Percentiles rank a stretch among this genome's conserved stretches.
phyloP scores from a whole-genome alignment of 2,329 filamentous ascomycete species.

The Venturia carpophila region DNA sequence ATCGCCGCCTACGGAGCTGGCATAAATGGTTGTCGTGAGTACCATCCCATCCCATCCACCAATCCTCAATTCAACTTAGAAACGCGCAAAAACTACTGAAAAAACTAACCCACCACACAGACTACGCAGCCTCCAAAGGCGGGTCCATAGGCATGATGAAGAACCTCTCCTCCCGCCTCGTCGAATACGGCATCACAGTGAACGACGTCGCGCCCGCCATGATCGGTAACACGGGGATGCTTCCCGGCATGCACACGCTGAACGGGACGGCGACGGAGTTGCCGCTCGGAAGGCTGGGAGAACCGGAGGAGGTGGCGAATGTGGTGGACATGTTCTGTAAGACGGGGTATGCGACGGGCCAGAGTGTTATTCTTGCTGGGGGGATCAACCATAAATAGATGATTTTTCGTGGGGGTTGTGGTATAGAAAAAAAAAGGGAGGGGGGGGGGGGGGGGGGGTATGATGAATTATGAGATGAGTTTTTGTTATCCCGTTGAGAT shows the following conservation, averaged over 20 bases:
- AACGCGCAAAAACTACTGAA: no score
- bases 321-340: conserved; percentile 25
- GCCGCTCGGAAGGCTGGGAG: conserved; percentile 24
- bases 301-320: conserved; percentile 25
- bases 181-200: conserved; percentile 54
- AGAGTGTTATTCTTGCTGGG: conserved; percentile 25
- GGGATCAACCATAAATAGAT: conserved; percentile 26
- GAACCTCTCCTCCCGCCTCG: conserved; percentile 53
- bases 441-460: no score
- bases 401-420: neutral
- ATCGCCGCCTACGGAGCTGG: conserved; percentile 57
- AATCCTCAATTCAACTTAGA: no score
- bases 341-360: conserved; percentile 26
- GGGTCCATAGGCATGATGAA: conserved; percentile 58
- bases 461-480: no score
- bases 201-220: conserved; percentile 63
- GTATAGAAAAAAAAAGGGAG: no score
- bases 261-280: conserved; percentile 22
- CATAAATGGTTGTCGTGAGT: conserved; percentile 51
- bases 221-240: conserved; percentile 45
- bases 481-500: no score
- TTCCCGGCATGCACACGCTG: conserved; percentile 22
- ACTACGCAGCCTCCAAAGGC: conserved; percentile 54
- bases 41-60: conserved; percentile 24
- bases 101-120: conserved; percentile 21